Percentiles rank a stretch among this genome's conserved stretches.
Conservation (phyloP, 2,329 filamentous ascomycete species). For the Venturia effusa region DNA sequence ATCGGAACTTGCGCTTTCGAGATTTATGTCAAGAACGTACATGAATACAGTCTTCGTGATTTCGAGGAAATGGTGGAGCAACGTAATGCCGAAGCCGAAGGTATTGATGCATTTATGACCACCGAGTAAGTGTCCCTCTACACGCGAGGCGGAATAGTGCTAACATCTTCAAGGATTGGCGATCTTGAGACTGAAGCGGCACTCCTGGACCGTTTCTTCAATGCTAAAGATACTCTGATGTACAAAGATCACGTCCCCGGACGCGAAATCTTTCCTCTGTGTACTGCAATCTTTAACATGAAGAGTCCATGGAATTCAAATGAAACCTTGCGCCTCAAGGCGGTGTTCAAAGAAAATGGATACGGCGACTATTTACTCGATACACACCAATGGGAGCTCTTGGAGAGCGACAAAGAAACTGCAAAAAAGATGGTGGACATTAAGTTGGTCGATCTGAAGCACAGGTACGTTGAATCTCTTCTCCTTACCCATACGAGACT, state of each 20-base stretch:
- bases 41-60: neutral
- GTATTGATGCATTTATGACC: neutral
- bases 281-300: neutral
- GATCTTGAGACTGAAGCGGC: neutral
- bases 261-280: neutral
- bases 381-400: neutral
- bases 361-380: neutral
- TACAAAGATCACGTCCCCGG: neutral
- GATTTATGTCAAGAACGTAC: neutral
- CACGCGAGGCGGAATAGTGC: neutral
- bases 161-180: neutral
- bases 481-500: neutral
- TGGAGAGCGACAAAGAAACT: neutral
- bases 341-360: neutral
- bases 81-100: neutral
- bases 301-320: neutral
- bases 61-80: slow-evolving; percentile 6
- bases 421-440: slow-evolving; percentile 2
- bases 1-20: slow-evolving; percentile 6
- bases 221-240: neutral
- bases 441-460: slow-evolving; percentile 4
- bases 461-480: neutral
- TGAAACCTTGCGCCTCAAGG: neutral
- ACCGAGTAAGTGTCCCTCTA: neutral
- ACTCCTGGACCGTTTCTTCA: neutral